Evolutionary conservation across 2,329 filamentous ascomycete species (phyloP).

Genomic region (Fonsecaea nubica): DNA sequence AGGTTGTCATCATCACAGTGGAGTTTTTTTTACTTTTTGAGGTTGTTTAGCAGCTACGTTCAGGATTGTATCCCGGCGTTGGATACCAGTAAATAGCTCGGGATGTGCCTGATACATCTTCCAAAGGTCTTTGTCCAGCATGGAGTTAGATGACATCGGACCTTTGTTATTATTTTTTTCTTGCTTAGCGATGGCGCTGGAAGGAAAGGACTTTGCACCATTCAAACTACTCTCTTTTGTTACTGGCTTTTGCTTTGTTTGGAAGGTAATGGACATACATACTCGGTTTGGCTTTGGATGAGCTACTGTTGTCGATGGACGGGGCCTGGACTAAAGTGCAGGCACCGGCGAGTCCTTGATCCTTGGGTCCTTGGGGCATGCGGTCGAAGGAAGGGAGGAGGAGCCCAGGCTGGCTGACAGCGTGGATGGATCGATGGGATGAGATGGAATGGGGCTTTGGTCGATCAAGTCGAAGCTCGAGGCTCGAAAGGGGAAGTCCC

Average conservation of each 20-base stretch:
- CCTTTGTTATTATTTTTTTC: no score
- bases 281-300: not conserved
- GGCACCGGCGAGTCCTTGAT: not conserved
- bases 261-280: not conserved
- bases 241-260: not conserved
- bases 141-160: not conserved
- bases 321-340: not conserved
- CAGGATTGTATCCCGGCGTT: not conserved
- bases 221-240: not conserved
- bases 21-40: not conserved
- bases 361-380: no score
- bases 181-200: slow-evolving; percentile 24
- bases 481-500: not conserved
- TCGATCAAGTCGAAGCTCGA: no score
- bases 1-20: not conserved
- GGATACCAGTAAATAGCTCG: slow-evolving; percentile 1
- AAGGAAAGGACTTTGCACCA: not conserved
- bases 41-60: not conserved
- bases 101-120: not conserved
- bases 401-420: not conserved
- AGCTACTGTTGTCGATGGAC: not conserved
- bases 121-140: not conserved
- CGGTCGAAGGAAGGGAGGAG: not conserved
- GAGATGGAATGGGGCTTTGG: no score
- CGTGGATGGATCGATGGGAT: no score